Evolutionary conservation across 2,329 filamentous ascomycete genomes (phyloP).

Genomic region (Chrysosporium queenslandicum): DNA sequence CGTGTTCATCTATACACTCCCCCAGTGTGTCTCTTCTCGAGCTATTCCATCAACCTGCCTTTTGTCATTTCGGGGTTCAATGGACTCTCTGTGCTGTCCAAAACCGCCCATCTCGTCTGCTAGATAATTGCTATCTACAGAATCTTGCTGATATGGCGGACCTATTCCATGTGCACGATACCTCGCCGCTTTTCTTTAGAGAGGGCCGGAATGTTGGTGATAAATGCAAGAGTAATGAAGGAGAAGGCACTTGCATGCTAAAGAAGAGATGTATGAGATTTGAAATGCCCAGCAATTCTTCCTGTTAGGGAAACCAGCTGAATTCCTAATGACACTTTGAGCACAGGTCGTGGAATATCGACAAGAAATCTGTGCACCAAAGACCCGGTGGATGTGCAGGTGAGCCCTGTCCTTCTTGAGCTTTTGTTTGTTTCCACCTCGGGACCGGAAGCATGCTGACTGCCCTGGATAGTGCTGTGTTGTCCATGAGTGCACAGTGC

Average conservation of each 20-base stretch:
- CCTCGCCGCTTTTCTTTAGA: neutral
- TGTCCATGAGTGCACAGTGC: constrained; percentile 4
- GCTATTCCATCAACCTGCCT: neutral
- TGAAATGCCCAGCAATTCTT: neutral
- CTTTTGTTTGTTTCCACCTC: too few relatives aligned
- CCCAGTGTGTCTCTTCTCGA: neutral
- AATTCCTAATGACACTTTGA: neutral
- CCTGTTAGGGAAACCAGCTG: neutral
- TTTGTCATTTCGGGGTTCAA: neutral
- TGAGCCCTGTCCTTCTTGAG: neutral
- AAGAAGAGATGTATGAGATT: constrained; percentile 2
- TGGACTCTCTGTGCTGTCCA: neutral
- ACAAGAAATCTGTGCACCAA: constrained; percentile 1
- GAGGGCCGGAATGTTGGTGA: neutral
- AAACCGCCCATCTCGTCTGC: neutral
- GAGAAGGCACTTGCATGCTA: constrained; percentile 5
- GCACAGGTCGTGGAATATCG: constrained; percentile 7
- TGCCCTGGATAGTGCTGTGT: constrained; percentile 4
- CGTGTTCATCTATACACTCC: neutral
- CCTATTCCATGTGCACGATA: neutral
- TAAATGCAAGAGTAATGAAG: neutral
- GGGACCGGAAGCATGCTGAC: neutral
- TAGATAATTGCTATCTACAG: neutral
- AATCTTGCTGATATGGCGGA: neutral
- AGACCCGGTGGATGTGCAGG: constrained; percentile 1